phyloP scores from a whole-genome alignment of 2,329 filamentous ascomycete genomes.

The Stagonosporopsis vannaccii region DNA sequence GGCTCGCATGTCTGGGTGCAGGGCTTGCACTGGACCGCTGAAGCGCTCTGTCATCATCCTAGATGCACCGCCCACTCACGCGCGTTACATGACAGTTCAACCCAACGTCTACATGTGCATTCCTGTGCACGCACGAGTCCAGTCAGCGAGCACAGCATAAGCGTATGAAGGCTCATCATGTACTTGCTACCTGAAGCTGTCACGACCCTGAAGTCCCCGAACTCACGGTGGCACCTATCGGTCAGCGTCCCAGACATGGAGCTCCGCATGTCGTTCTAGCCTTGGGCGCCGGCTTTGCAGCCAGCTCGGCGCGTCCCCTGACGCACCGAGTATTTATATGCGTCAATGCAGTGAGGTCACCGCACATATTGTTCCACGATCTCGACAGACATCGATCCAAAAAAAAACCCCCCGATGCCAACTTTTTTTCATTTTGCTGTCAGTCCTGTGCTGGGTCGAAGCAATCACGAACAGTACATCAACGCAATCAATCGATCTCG shows the following conservation, averaged over 20 bases:
- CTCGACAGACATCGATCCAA: background rate
- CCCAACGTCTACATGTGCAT: constrained; percentile 13
- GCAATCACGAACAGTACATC: background rate
- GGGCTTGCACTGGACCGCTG: constrained; percentile 9
- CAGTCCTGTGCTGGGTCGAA: background rate
- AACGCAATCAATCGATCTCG: background rate
- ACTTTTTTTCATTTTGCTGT: background rate
- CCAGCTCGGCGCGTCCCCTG: constrained; percentile 19
- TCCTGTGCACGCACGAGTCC: constrained; percentile 11
- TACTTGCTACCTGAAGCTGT: background rate
- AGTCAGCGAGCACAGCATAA: constrained; percentile 1
- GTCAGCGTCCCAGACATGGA: constrained; percentile 2
- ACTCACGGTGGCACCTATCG: background rate
- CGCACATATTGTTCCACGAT: constrained; percentile 3
- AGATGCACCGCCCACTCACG: constrained; percentile 18
- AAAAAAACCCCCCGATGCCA: background rate
- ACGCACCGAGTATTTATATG: constrained; percentile 15
- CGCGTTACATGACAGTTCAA: constrained; percentile 8
- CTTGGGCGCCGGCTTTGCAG: constrained; percentile 19
- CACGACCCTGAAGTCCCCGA: background rate
- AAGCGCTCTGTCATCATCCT: constrained; percentile 24
- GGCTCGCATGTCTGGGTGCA: constrained; percentile 3
- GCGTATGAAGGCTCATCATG: background rate
- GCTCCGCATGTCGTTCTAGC: constrained; percentile 16
- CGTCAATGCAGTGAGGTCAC: constrained; percentile 18